Conservation (phyloP, 768 basidiomycete genomes). For the Trametopsis cervina region DNA sequence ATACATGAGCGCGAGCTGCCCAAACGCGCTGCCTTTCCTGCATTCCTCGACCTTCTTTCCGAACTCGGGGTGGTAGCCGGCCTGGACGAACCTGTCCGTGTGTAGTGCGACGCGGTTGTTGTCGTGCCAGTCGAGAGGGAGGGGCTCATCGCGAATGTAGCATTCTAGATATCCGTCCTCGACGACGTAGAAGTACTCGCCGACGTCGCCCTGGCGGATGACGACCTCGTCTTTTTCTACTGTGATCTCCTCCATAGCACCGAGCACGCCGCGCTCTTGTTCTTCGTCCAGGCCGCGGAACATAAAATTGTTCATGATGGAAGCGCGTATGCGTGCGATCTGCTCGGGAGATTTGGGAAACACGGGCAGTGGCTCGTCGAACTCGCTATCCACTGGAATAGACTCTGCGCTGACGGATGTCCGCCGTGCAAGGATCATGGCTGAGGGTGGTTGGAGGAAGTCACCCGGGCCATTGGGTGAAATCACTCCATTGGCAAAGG, state of each 20-base stretch:
- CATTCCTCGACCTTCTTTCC: conserved; percentile 84
- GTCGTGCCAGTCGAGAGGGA: conserved; percentile 52
- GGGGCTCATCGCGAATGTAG: conserved; percentile 65
- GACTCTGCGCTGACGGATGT: conserved; percentile 96
- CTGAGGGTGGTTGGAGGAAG: conserved; percentile 64
- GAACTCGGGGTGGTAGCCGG: conserved; percentile 61
- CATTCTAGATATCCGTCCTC: conserved; percentile 84
- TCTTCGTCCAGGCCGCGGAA: conserved; percentile 97
- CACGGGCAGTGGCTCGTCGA: conserved; percentile 63
- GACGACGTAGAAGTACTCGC: conserved; percentile 97
- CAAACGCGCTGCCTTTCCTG: conserved; percentile 81
- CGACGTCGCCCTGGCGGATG: conserved; percentile 94
- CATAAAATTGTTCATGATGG: conserved; percentile 85
- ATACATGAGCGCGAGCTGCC: conserved; percentile 97
- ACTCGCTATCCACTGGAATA: conserved; percentile 69
- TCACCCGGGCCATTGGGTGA: conserved; percentile 41
- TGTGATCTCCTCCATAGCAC: conserved; percentile 88
- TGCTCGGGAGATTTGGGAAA: conserved; percentile 80
- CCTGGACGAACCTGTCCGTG: conserved; percentile 52
- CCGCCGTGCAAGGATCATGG: conserved; percentile 82
- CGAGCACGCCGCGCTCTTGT: conserved; percentile 86
- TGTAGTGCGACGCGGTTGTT: conserved; percentile 33
- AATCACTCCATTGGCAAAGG: conserved; percentile 25
- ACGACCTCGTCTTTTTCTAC: conserved; percentile 77
- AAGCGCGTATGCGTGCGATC: conserved; percentile 77